Evolutionary conservation across 805 yeast species (phyloP), one percentile per base, ranked within the genome.

Genomic region (Starmerella floricola): DNA sequence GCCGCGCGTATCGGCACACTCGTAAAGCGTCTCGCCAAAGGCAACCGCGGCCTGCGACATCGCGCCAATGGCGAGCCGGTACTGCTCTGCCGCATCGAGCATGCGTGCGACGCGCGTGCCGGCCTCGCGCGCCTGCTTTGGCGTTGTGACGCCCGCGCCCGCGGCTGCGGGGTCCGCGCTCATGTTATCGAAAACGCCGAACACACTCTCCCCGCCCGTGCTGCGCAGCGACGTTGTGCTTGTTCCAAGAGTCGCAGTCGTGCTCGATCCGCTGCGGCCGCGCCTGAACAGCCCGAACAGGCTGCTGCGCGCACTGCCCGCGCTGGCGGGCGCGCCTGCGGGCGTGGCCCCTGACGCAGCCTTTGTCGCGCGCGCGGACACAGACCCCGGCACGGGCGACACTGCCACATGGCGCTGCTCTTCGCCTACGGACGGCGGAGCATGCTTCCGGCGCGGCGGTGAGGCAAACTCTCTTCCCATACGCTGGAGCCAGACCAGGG

Each of bases 21-120:
- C 68, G 53, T 82, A 91, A 41, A 85, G 62, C 1, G 87, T 76
- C 2, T 65, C 61, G 1, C 91, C 94, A 54, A 85, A 73, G 38
- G 74, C 77, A 19, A 78, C 76, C 6, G 91, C 79, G 0, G 84
- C 78, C 13, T 60, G 60, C 2, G 85, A 63, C 48, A 75, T 64
- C 35, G 56, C 52, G 31, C 60, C 40, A 51, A 79, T 56, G 24
- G 81, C 68, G 26, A 61, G 52, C 36, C 72, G 53, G 58, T 77
- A 69, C 41, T 62, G 54, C 19, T 58, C 60, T 10, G 79, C 72
- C 37, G 75, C 69, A 3, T 51, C 54, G 15, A 74, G 49, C 29
- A 78, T 62, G 8, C 66, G 65, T n/a, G 62, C 58, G 51, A 74
- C 39, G 16, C 36, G 40, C 16, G 12, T 12, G 8, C 36, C 41